Percentiles rank a stretch among this genome's conserved stretches.
phyloP scores from a whole-genome alignment of 208 protist species.

The Trichomonas vaginalis region DNA sequence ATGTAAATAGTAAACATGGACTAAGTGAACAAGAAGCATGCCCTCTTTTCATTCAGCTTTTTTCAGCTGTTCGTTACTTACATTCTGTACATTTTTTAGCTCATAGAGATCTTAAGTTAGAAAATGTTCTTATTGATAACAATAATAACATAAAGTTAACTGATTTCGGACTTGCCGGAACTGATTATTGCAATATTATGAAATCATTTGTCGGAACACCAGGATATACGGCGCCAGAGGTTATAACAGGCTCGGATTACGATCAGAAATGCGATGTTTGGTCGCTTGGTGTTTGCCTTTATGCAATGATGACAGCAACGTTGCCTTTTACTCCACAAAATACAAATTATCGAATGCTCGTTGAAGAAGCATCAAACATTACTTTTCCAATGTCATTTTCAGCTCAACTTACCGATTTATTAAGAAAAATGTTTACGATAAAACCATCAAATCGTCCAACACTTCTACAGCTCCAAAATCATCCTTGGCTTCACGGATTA shows the following conservation, averaged over 20 bases:
- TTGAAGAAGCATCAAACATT: neutral
- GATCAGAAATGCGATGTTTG: neutral
- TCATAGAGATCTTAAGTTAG: neutral
- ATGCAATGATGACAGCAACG: neutral
- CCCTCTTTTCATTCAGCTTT: neutral
- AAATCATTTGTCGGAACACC: neutral
- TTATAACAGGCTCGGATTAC: neutral
- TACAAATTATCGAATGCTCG: neutral
- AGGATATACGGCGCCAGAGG: neutral
- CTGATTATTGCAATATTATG: neutral
- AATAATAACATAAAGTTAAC: neutral
- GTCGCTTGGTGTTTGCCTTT: slow-evolving; percentile 6
- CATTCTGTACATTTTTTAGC: neutral
- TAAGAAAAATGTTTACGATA: neutral
- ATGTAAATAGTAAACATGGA: neutral
- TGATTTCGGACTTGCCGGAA: neutral
- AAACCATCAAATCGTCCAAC: neutral
- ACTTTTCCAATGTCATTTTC: neutral
- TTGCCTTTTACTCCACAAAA: neutral
- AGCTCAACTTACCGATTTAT: neutral
- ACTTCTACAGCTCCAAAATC: neutral
- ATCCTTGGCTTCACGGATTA: neutral
- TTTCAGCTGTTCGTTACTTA: neutral
- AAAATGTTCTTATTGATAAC: neutral
- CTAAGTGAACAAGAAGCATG: neutral